A percentile compares a stretch with the other conserved stretches of the same genome.
Evolutionary conservation across 768 basidiomycete species (phyloP).

Genomic region (Hydnum rufescens): DNA sequence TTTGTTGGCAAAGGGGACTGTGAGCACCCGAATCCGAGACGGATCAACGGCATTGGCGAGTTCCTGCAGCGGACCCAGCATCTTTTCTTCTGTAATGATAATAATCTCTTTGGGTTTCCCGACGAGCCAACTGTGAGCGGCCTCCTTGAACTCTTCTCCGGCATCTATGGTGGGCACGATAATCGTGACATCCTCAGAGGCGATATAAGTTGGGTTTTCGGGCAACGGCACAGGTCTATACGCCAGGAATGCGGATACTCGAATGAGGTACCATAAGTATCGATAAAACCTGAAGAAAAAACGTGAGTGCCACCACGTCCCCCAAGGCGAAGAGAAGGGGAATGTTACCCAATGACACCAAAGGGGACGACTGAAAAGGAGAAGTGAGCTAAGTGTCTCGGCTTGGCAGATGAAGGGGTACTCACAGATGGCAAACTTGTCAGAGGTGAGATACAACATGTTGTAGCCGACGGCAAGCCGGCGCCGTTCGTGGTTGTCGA

Average conservation of each 20-base stretch:
- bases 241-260: conserved; percentile 52
- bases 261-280: conserved; percentile 83
- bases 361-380: conserved; percentile 59
- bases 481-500: too few relatives aligned
- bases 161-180: conserved; percentile 94
- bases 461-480: too few relatives aligned
- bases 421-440: conserved; percentile 81
- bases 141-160: conserved; percentile 88
- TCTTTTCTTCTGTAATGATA: conserved; percentile 70
- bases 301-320: neutral
- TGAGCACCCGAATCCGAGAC: conserved; percentile 63
- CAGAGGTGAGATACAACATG: conserved; percentile 82
- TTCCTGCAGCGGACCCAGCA: conserved; percentile 73
- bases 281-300: conserved; percentile 56
- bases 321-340: neutral
- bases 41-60: conserved; percentile 80
- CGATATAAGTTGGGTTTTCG: conserved; percentile 75
- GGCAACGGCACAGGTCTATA: conserved; percentile 84
- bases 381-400: conserved; percentile 5
- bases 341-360: conserved; percentile 59
- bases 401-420: conserved; percentile 11
- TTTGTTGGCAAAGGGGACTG: conserved; percentile 86
- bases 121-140: conserved; percentile 79
- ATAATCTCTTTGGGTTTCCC: conserved; percentile 75
- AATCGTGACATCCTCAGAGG: conserved; percentile 86